Evolutionary conservation across 1,284 basidiomycete genomes (phyloP).

Genomic region (Rhizoctonia solani): DNA sequence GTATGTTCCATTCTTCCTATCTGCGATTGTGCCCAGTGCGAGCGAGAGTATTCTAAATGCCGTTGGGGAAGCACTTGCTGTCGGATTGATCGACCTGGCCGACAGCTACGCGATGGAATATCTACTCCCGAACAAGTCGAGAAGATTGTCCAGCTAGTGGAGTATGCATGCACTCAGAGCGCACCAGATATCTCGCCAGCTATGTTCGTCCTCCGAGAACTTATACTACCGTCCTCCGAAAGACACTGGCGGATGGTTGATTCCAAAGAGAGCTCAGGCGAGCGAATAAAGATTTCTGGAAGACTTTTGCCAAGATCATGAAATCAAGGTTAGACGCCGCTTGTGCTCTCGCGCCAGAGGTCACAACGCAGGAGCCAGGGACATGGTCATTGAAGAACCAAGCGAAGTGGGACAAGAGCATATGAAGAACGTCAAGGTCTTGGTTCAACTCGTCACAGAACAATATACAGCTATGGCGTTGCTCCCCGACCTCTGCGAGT

Average conservation of each 20-base stretch:
- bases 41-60: not conserved
- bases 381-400: not conserved
- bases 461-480: slow-evolving; percentile 15
- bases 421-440: slow-evolving; percentile 25
- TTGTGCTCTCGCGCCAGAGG: slow-evolving; percentile 1
- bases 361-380: not conserved
- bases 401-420: slow-evolving; percentile 12
- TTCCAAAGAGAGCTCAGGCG: slow-evolving; percentile 6
- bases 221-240: slow-evolving; percentile 8
- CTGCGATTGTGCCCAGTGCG: not conserved
- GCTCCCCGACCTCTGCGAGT: slow-evolving; percentile 7
- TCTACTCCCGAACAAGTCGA: slow-evolving; percentile 17
- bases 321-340: slow-evolving; percentile 9
- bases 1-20: slow-evolving; percentile 28
- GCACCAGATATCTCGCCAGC: slow-evolving; percentile 4
- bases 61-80: slow-evolving; percentile 11
- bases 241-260: not conserved
- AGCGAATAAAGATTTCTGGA: slow-evolving; percentile 1
- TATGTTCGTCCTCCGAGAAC: slow-evolving; percentile 15
- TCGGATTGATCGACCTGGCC: not conserved
- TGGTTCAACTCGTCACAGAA: not conserved
- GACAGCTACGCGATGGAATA: slow-evolving; percentile 21
- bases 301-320: not conserved
- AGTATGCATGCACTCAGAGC: not conserved
- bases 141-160: slow-evolving; percentile 2